Evolutionary conservation across 1,139 yeast species (phyloP), one percentile per base, ranked within the genome.

Genomic region (Geotrichum candidum): DNA sequence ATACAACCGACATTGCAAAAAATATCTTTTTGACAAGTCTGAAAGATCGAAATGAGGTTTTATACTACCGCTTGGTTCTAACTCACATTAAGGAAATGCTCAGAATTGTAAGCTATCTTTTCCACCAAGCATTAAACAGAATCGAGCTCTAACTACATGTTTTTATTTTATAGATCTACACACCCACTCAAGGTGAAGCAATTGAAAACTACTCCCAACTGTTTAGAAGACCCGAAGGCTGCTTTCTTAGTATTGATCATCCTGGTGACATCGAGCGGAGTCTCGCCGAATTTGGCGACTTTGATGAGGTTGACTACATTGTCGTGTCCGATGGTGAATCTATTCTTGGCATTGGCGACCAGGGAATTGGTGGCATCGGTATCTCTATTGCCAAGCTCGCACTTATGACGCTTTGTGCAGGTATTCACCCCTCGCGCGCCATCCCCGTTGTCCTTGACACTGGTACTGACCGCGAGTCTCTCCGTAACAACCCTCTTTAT

Each of bases 161-260:
- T n/a, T n/a, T 41, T 41, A 1, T 41, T 41, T n/a, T n/a, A 41
- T 15, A 41, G 48, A 90, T 94, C 65, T 92, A 92, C 75, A 92
- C 99, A 1, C 99, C 99, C 57, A 92, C 99, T 29, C 97, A 91
- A 77, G 97, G 98, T 67, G 99, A 92, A 70, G 97, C 97, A 57
- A 94, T 92, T 73, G 95, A 95, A 57, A 85, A 89, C 51, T 92
- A 91, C 77, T 90, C 97, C 27, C 88, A 88, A 69, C 82, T 96
- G 74, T 94, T 94, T 77, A 84, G 97, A 75, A 89, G 90, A 70
- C 97, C 98, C 11, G 97, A 90, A 75, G 99, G 99, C 64, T 90
- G 96, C 72, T 92, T 91, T 79, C 79, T 92, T 69, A 95, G 90
- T 72, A 88, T 92, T 68, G 84, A 84, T 58, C 87, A 86, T 65